Evolutionary conservation across 2,329 filamentous ascomycete species (phyloP).

Genomic region (Sporothrix euskadiensis): DNA sequence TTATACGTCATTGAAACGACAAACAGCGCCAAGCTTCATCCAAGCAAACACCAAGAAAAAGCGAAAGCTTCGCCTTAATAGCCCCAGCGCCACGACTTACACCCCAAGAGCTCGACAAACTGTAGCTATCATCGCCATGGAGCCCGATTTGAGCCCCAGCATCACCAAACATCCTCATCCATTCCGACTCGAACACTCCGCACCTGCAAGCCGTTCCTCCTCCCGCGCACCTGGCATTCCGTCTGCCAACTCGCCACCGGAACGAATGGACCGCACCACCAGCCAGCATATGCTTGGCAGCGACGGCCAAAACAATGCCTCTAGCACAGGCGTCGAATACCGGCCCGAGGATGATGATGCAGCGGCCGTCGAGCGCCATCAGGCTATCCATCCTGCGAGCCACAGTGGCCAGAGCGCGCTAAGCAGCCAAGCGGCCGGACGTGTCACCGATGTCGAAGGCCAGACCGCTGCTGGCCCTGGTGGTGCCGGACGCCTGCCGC

Average conservation of each 20-base stretch:
- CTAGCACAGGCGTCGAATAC: constrained; percentile 51
- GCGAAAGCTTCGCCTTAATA: constrained; percentile 15
- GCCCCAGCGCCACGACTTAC: not conserved
- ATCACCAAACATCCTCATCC: constrained; percentile 43
- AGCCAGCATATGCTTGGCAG: constrained; percentile 34
- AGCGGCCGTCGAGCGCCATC: constrained; percentile 48
- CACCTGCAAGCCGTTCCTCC: constrained; percentile 35
- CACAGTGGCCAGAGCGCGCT: constrained; percentile 12
- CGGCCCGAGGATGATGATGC: constrained; percentile 41
- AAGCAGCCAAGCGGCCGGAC: constrained; percentile 9
- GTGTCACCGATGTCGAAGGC: constrained; percentile 50
- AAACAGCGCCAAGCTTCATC: not conserved
- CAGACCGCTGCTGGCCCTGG: constrained; percentile 43
- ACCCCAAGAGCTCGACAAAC: not conserved
- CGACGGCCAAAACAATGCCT: constrained; percentile 40
- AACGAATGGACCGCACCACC: constrained; percentile 35
- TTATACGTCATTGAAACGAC: not conserved
- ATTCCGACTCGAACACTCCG: constrained; percentile 44
- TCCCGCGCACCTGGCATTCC: constrained; percentile 35
- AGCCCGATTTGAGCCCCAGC: constrained; percentile 39
- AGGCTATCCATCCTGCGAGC: constrained; percentile 32
- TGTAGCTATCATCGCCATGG: constrained; percentile 33
- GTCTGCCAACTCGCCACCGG: constrained; percentile 19
- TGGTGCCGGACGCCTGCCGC: constrained; percentile 51
- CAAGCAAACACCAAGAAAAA: constrained; percentile 2